Conservation (phyloP, 2,329 filamentous ascomycete genomes). For the Nigrospora sphaerica region DNA sequence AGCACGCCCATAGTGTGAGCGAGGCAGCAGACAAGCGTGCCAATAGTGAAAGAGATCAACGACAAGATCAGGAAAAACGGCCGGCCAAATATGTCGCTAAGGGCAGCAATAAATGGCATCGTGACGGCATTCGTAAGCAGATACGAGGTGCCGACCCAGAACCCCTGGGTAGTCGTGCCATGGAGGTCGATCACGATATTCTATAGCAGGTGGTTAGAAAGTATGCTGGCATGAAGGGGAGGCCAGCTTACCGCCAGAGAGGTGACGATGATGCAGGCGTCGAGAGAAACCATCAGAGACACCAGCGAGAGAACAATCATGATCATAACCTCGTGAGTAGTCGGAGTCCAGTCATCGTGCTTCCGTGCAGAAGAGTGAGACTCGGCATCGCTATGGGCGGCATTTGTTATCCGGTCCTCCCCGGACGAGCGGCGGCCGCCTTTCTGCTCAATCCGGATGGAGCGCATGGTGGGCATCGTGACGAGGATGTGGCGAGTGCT, state of each 20-base stretch:
- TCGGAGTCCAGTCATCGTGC: conserved; percentile 7
- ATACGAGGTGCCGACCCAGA: conserved; percentile 21
- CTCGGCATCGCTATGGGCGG: neutral
- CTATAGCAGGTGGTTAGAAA: conserved; percentile 1
- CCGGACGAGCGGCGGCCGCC: too few species aligned
- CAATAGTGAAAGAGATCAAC: conserved; percentile 29
- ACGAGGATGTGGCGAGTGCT: too few species aligned
- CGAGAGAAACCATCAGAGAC: conserved; percentile 13
- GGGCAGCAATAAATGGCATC: conserved; percentile 21
- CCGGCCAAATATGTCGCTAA: conserved; percentile 24
- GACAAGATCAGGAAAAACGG: conserved; percentile 19
- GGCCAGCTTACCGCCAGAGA: conserved; percentile 7
- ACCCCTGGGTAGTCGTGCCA: conserved; percentile 16
- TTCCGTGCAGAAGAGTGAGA: neutral
- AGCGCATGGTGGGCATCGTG: too few species aligned
- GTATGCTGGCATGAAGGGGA: neutral
- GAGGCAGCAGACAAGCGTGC: conserved; percentile 27
- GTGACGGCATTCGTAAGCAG: conserved; percentile 16
- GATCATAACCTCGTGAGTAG: conserved; percentile 11
- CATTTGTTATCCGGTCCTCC: too few species aligned
- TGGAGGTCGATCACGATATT: conserved; percentile 16
- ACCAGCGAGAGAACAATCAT: conserved; percentile 11
- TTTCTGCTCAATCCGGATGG: too few species aligned
- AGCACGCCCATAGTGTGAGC: conserved; percentile 22
- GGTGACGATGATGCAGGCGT: conserved; percentile 12